phyloP scores from a whole-genome alignment of 768 basidiomycete genomes.

The Macrolepiota fuliginosa region DNA sequence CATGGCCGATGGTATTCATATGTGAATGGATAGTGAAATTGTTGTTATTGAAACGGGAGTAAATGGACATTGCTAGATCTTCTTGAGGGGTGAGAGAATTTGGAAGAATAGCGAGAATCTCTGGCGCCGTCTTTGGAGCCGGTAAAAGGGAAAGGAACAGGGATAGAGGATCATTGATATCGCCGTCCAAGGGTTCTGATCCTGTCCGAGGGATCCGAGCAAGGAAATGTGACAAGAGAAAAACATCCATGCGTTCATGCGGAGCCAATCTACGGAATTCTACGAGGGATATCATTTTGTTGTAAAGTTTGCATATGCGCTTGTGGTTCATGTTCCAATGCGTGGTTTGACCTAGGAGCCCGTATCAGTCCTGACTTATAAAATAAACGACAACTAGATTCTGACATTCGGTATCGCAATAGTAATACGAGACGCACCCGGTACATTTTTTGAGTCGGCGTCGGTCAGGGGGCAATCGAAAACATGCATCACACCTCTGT shows the following conservation, averaged over 20 bases:
- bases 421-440: slow-evolving; percentile 71
- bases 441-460: slow-evolving; percentile 52
- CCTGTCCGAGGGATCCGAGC: slow-evolving; percentile 32
- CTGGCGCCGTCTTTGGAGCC: not conserved
- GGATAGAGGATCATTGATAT: slow-evolving; percentile 24
- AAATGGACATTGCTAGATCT: slow-evolving; percentile 33
- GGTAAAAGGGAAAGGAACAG: slow-evolving; percentile 43
- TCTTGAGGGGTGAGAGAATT: slow-evolving; percentile 29
- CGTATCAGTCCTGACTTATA: slow-evolving; percentile 7
- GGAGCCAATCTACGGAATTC: slow-evolving; percentile 46
- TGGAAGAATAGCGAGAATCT: slow-evolving; percentile 1
- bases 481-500: slow-evolving; percentile 65
- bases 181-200: slow-evolving; percentile 18
- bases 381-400: slow-evolving; percentile 1
- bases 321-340: slow-evolving; percentile 71
- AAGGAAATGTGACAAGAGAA: slow-evolving; percentile 63
- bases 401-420: slow-evolving; percentile 67
- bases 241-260: slow-evolving; percentile 58
- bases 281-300: slow-evolving; percentile 41
- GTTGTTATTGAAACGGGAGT: slow-evolving; percentile 73
- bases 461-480: slow-evolving; percentile 29
- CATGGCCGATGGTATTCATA: slow-evolving; percentile 67
- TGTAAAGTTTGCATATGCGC: slow-evolving; percentile 62
- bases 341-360: slow-evolving; percentile 53
- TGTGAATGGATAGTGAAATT: slow-evolving; percentile 79